Base-by-base conservation (phyloP, 345 rosid species). In the Citrus unshiu region DNA sequence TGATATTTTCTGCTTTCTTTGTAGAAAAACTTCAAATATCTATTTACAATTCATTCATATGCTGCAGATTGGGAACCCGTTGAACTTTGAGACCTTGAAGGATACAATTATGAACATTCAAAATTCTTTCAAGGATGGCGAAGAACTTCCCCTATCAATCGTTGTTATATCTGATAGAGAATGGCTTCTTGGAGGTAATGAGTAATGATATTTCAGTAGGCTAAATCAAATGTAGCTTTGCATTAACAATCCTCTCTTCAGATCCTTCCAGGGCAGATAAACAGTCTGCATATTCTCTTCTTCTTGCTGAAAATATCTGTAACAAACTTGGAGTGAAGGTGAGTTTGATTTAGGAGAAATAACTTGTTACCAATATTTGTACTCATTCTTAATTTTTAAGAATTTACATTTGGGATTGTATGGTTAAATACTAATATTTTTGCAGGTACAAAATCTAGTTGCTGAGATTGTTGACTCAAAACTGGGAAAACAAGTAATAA, bases 211-310 rank as follows among this genome's bases (percentile, higher is more conserved):
- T 72, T 81, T 82, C 58, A 66, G 34, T 70, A 30, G 2, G 27
- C 60, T 46, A 46, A 46, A 46, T 39, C 14, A 81, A 68, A 3
- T 54, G 51, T 78, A 46, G 54, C 21, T 49, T 72, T 70, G 74
- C 35, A 64, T 60, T 84, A 77, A 82, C 46, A 57, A 60, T 77
- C 81, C 75, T 66, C 59, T 87, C 65, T 72, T 73, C 88, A 93
- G 99, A 96, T 88, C 90, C 95, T 68, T 89, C 91, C 74, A 91
- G 86, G 88, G 98, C 99, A 54, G 99, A 94, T 90, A 94, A 93
- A 86, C 94, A 91, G 66, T 90, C 95, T 0, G 95, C 94, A 65
- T 96, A 88, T 79, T 86, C 97, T 86, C 98, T 93, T 86, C 91
- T 96, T 74, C 97, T 96, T 25, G 97, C 97, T 67, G 98, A 96